Base-by-base conservation (phyloP, 163 green algal genomes). In the Volvox carteri region DNA sequence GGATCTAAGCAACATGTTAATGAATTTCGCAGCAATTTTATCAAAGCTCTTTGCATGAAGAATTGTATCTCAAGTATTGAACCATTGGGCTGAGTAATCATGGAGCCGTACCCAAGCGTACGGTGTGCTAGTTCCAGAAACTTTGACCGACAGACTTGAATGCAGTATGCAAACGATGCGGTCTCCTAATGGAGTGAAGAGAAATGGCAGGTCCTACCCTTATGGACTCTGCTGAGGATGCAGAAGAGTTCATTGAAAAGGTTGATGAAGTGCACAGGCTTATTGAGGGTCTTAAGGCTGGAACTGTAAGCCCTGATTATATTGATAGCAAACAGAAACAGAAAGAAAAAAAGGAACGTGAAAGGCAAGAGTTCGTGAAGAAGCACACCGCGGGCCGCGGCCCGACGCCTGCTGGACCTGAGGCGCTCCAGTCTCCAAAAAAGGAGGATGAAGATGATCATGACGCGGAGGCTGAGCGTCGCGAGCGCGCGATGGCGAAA, bases 251-350 rank as follows among this genome's bases (percentile, higher is more conserved):
- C 74, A 41, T 94, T 28, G 92, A 95, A 0, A 88, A 90, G 9
- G 95, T 96, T 35, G 87, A 94, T 30, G 95, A 97, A 58, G 94
- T 97, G 0, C 86, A 89, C 2, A 73, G 93, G 9, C 87, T 97
- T 16, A 95, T 97, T 18, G 90, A 93, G 7, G 93, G 93, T 8
- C 86, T 97, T 1, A 92, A 94, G 41, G 81, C 74, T 1, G 95
- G 95, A 37, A 94, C 79, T 18, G 91, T 97, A 28, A 80, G 76
- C 0, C 80, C 94, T 16, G 92, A 96, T 7, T 95, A 95, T 41
- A 87, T 96, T 6, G 94, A 96, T 67, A 87, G 62, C 1, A 94
- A 93, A 60, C 44, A 91, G 1, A 62, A 90, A 62, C 67, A 85
- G 23, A 89, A 92, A 86, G 42, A 85, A 72, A 41, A 89, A 73